Evolutionary conservation across 441 rosid genomes (phyloP).

Genomic region (Kokia cookei): DNA sequence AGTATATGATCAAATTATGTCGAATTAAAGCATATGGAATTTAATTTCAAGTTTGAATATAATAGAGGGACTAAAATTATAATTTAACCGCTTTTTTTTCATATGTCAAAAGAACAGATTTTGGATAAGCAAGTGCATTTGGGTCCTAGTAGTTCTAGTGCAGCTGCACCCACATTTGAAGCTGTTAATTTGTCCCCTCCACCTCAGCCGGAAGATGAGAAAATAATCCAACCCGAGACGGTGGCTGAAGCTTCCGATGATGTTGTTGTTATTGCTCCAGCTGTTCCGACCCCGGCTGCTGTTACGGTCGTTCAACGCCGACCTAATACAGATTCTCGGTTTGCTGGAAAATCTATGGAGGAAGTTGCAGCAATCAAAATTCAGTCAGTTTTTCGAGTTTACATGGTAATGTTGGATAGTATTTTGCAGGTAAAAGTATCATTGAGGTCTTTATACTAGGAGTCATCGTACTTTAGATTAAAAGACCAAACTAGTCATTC

Average conservation of each 20-base stretch:
- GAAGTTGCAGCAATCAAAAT: slow-evolving; percentile 84
- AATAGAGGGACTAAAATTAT: neutral
- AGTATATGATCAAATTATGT: neutral
- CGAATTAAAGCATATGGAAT: neutral
- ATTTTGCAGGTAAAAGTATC: too few species aligned
- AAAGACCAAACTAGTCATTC: too few species aligned
- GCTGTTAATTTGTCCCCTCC: slow-evolving; percentile 28
- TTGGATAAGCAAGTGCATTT: slow-evolving; percentile 40
- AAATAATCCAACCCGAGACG: slow-evolving; percentile 37
- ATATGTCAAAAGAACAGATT: slow-evolving; percentile 61
- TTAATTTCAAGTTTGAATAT: neutral
- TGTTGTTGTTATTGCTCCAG: slow-evolving; percentile 24
- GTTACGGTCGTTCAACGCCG: slow-evolving; percentile 32
- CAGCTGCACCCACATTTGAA: slow-evolving; percentile 30
- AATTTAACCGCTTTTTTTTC: slow-evolving; percentile 8
- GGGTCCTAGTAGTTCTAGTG: slow-evolving; percentile 25
- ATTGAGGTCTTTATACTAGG: too few species aligned
- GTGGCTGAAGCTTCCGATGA: slow-evolving; percentile 1
- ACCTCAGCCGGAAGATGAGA: slow-evolving; percentile 45
- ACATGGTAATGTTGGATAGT: slow-evolving; percentile 39
- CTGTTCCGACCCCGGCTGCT: slow-evolving; percentile 31
- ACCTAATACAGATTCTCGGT: slow-evolving; percentile 24
- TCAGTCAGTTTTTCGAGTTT: slow-evolving; percentile 82
- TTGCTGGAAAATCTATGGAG: slow-evolving; percentile 61
- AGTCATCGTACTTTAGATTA: too few species aligned